Evolutionary conservation across 495 filamentous ascomycete species (phyloP).

Genomic region (Bacidia gigantensis): DNA sequence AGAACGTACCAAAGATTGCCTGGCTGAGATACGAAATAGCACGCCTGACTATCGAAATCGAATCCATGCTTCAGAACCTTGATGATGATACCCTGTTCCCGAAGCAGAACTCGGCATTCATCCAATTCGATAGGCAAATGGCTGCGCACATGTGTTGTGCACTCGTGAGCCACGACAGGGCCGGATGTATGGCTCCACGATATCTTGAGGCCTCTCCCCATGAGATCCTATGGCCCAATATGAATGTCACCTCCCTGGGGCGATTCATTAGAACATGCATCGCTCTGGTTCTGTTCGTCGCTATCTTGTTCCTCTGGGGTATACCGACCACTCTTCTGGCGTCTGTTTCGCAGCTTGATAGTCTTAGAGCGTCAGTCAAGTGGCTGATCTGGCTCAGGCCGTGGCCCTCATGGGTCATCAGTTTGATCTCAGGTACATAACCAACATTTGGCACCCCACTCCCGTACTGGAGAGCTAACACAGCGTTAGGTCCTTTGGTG

Average conservation of each 20-base stretch:
- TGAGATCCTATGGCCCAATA: constrained; percentile 94
- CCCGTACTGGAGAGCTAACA: constrained; percentile 3
- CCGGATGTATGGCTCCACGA: constrained; percentile 87
- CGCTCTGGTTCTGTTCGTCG: constrained; percentile 52
- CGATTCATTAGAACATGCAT: constrained; percentile 60
- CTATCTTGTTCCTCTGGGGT: constrained; percentile 83
- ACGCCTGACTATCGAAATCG: constrained; percentile 80
- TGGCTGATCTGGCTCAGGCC: constrained; percentile 60
- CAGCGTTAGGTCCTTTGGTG: constrained; percentile 12
- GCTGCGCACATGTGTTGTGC: constrained; percentile 97
- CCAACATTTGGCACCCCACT: too few species aligned
- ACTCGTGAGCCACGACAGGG: constrained; percentile 75
- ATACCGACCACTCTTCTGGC: constrained; percentile 82
- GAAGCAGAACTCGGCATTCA: constrained; percentile 75
- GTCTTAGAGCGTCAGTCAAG: constrained; percentile 47
- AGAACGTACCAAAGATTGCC: constrained; percentile 90
- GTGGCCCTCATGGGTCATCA: constrained; percentile 51
- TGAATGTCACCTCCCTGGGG: constrained; percentile 90
- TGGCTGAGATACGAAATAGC: constrained; percentile 80
- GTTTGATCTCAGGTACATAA: constrained; percentile 75
- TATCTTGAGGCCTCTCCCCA: constrained; percentile 83
- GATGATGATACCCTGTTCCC: constrained; percentile 72
- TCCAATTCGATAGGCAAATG: constrained; percentile 96
- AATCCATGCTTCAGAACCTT: constrained; percentile 68
- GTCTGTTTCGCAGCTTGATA: constrained; percentile 61